Conservation (phyloP, 2,329 filamentous ascomycete genomes). For the Penicillium paneum region DNA sequence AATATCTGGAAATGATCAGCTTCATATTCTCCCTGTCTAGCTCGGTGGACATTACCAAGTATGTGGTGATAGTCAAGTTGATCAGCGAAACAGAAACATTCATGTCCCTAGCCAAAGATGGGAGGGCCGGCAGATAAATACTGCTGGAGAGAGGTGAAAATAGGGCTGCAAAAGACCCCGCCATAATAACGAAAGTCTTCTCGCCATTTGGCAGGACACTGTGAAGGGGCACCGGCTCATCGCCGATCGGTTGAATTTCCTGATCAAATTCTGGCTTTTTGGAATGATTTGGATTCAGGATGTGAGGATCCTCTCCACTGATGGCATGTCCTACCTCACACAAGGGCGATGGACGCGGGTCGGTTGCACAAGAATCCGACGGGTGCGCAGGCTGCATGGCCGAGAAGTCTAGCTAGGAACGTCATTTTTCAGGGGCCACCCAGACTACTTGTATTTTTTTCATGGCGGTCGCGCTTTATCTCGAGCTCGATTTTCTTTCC, state of each 20-base stretch:
- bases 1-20: conserved; percentile 43
- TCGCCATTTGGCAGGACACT: conserved; percentile 5
- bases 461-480: background rate
- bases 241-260: background rate
- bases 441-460: background rate
- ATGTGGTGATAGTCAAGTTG: conserved; percentile 37
- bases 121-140: conserved; percentile 41
- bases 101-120: conserved; percentile 32
- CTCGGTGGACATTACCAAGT: conserved; percentile 37
- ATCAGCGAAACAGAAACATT: conserved; percentile 24
- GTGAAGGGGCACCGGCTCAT: background rate
- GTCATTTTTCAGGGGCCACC: background rate
- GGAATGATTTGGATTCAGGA: background rate
- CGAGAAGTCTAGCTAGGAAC: background rate
- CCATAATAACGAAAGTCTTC: conserved; percentile 12
- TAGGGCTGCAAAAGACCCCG: conserved; percentile 14
- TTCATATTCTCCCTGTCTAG: background rate
- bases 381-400: background rate
- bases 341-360: background rate
- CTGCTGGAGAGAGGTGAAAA: conserved; percentile 20
- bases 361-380: background rate
- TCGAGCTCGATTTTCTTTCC: background rate
- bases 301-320: background rate
- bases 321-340: background rate
- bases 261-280: background rate